Conservation (phyloP, 2,329 filamentous ascomycete genomes). For the Pseudocercospora eumusae region DNA sequence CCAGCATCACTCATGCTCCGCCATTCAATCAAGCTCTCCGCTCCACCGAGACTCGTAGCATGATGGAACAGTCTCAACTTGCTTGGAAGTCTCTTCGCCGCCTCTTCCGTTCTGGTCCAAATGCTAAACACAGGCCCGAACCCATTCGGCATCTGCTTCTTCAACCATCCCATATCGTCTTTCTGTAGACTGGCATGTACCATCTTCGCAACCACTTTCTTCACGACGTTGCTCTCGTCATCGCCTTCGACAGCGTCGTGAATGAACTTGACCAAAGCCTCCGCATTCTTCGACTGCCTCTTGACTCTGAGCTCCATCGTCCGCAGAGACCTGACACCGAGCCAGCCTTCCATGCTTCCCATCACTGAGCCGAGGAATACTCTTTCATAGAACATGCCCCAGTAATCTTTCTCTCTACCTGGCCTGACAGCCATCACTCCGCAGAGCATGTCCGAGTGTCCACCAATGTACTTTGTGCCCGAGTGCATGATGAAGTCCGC, state of each 20-base stretch:
- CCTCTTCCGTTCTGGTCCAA: conserved; percentile 59
- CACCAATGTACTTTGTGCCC: conserved; percentile 94
- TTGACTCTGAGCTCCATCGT: conserved; percentile 81
- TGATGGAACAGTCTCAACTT: conserved; percentile 85
- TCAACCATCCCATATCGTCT: conserved; percentile 67
- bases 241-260: conserved; percentile 48
- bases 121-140: conserved; percentile 88
- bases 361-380: conserved; percentile 79
- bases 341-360: conserved; percentile 88
- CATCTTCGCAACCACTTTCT: conserved; percentile 61
- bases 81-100: conserved; percentile 71
- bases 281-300: conserved; percentile 72
- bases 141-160: conserved; percentile 85
- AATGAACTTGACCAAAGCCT: conserved; percentile 72
- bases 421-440: conserved; percentile 69
- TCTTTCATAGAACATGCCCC: conserved; percentile 65
- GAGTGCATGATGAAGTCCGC: conserved; percentile 89
- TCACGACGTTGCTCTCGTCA: conserved; percentile 49
- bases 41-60: conserved; percentile 88
- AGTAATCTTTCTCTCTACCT: conserved; percentile 56
- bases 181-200: conserved; percentile 80
- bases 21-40: conserved; percentile 97
- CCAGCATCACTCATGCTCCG: conserved; percentile 77
- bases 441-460: conserved; percentile 90
- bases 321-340: conserved; percentile 80